Percentiles rank a stretch among this genome's conserved stretches.
phyloP scores from a whole-genome alignment of 306 rosid species.

The Quercus alba region DNA sequence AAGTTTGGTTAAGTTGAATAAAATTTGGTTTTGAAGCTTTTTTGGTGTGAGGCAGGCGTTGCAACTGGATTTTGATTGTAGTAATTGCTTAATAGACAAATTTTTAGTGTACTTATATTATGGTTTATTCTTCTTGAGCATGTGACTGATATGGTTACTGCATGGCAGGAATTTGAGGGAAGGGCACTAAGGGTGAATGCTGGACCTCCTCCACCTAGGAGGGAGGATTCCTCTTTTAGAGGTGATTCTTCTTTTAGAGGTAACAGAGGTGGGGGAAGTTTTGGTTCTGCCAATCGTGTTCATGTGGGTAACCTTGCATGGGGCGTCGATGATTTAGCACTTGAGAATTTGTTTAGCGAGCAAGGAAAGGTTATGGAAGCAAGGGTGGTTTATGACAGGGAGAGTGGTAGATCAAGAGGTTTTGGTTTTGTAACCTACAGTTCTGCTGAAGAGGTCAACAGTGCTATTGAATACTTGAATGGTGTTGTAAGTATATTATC shows the following conservation, averaged over 20 bases:
- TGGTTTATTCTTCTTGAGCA: not conserved
- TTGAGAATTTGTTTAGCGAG: slow-evolving; percentile 69
- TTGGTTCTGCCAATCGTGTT: slow-evolving; percentile 47
- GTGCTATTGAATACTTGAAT: slow-evolving; percentile 73
- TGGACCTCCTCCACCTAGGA: slow-evolving; percentile 80
- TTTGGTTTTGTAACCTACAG: slow-evolving; percentile 85
- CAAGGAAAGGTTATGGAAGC: slow-evolving; percentile 86
- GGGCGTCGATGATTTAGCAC: slow-evolving; percentile 84
- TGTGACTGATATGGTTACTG: not conserved
- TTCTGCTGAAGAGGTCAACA: slow-evolving; percentile 62
- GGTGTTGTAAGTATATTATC: slow-evolving; percentile 62
- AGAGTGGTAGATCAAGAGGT: slow-evolving; percentile 96
- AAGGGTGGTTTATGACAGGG: slow-evolving; percentile 85
- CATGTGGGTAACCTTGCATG: slow-evolving; percentile 90
- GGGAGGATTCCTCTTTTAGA: slow-evolving; percentile 40
- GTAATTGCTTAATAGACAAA: not conserved
- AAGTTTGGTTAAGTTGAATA: not conserved
- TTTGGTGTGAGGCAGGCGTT: not conserved
- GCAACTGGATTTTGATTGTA: not conserved
- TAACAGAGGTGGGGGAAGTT: slow-evolving; percentile 34
- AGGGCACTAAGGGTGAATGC: slow-evolving; percentile 72
- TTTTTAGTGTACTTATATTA: not conserved
- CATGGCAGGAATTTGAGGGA: slow-evolving; percentile 69
- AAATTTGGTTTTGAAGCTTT: not conserved
- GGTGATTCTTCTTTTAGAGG: slow-evolving; percentile 35